Base-by-base conservation (phyloP, 2,329 filamentous ascomycete species). In the Arthrobotrys pseudoclavata region DNA sequence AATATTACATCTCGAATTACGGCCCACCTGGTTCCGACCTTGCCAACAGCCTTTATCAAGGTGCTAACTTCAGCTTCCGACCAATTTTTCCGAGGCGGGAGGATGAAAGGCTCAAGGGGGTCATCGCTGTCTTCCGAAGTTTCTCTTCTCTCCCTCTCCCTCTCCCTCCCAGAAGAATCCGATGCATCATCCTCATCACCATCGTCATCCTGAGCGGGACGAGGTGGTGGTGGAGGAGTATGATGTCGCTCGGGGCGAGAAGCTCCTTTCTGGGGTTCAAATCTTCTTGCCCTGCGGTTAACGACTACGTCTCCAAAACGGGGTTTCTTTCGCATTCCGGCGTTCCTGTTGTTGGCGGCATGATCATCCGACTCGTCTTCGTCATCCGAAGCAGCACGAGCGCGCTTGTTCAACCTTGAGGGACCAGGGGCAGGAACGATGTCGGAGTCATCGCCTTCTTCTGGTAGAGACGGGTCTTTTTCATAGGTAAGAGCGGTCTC, bases 1-100 rank as follows among this genome's bases (percentile, higher is more conserved):
- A 13, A 34, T 1, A 4, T 50, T 70, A 76, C 72, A 61, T 70
- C 72, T 52, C 72, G 22, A 40, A 76, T 70, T 4, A 22, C 22
- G 7, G 60, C 26, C 72, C 72, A 76, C 9, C 45, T 15, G 9
- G 13, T 6, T 7, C 70, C 63, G 13, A 68, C 24, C 5, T 4
- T 22, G 5, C 12, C 45, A 18, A 75, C 31, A 9, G 45, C 70
- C n/a, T 34, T 26, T 9, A 69, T 50, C 5, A 75, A 18, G 7
- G 10, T 37, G 0, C 48, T 1, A 4, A 22, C 45, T 40, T 75
- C 63, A 6, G 57, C 45, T 0, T 63, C 34, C 1, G 45, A 34
- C 70, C 70, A 75, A 0, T 3, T 13, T 12, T 42, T 37, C 4
- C 45, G 24, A 3, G 12, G 12, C 5, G 24, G 47, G 15, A 3